These are phyloP conservation scores for Edhazardia aedis DNA, from an alignment of 371 early-diverging fungal genomes.

Conservation along the genomic window DNA sequence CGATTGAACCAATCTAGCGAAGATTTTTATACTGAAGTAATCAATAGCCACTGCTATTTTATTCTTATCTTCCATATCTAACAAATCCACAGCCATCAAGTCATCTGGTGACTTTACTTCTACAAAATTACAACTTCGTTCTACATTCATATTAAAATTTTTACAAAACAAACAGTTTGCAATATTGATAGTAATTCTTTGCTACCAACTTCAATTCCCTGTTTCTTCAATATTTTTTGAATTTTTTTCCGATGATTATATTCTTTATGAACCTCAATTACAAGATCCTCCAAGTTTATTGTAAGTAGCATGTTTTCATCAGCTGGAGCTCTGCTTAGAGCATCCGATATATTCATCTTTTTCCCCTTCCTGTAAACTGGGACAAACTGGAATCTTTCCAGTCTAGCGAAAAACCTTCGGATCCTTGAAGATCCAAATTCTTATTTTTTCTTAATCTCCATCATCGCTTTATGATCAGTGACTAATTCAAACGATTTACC, in stretches of 20 bases:
- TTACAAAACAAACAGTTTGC: not conserved
- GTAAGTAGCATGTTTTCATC: no score
- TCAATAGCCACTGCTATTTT: not conserved
- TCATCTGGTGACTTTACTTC: no score
- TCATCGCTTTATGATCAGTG: constrained; percentile 1
- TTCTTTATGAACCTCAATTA: not conserved
- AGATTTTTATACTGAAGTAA: not conserved
- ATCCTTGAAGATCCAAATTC: not conserved
- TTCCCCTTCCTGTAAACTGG: not conserved
- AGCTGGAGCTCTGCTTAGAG: not conserved
- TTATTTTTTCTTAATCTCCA: not conserved
- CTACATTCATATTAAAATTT: not conserved
- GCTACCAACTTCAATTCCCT: not conserved
- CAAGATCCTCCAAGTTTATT: no score
- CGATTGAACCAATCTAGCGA: not conserved
- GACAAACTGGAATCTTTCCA: not conserved
- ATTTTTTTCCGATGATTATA: constrained; percentile 1
- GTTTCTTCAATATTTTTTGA: not conserved
- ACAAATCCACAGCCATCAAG: not conserved
- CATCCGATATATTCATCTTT: not conserved
- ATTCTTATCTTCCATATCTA: not conserved
- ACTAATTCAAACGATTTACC: not conserved
- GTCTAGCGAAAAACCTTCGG: not conserved
- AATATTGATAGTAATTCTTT: not conserved
- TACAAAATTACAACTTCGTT: not conserved